Conservation (phyloP, 495 filamentous ascomycete genomes). For the Penicillium psychrofluorescens region DNA sequence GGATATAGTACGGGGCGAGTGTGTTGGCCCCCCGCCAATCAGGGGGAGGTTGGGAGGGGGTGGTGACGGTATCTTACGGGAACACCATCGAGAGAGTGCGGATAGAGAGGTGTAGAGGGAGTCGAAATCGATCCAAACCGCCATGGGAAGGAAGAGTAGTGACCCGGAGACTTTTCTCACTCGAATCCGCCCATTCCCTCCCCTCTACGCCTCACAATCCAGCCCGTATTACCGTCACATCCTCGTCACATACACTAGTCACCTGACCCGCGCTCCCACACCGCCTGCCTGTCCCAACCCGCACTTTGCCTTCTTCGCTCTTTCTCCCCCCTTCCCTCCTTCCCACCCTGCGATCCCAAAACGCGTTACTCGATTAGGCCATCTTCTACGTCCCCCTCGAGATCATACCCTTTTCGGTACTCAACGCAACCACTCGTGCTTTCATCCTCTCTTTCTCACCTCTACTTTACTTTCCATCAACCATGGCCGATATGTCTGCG, state of each 20-base stretch:
- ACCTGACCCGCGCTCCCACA: constrained; percentile 22
- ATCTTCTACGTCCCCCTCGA: constrained; percentile 36
- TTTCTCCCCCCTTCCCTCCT: constrained; percentile 24
- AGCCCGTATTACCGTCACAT: not conserved
- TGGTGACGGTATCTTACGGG: no score
- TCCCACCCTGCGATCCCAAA: constrained; percentile 39
- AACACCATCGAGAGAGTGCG: no score
- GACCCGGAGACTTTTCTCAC: no score
- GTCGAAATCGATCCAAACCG: no score
- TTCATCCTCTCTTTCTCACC: not conserved
- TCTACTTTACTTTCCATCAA: constrained; percentile 4
- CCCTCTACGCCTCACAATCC: no score
- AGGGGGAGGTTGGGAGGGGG: no score
- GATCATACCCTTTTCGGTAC: constrained; percentile 27
- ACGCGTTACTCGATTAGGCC: constrained; percentile 50
- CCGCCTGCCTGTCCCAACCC: constrained; percentile 33
- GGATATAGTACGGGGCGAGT: constrained; percentile 9
- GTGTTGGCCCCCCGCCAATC: not conserved
- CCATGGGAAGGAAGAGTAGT: no score
- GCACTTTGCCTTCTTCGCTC: constrained; percentile 38
- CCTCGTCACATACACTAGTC: not conserved
- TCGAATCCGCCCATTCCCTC: no score
- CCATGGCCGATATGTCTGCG: constrained; percentile 40
- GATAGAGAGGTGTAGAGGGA: no score
- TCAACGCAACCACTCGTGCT: constrained; percentile 5